Evolutionary conservation across 768 basidiomycete genomes (phyloP).

Genomic region (Gymnopilus junonius): DNA sequence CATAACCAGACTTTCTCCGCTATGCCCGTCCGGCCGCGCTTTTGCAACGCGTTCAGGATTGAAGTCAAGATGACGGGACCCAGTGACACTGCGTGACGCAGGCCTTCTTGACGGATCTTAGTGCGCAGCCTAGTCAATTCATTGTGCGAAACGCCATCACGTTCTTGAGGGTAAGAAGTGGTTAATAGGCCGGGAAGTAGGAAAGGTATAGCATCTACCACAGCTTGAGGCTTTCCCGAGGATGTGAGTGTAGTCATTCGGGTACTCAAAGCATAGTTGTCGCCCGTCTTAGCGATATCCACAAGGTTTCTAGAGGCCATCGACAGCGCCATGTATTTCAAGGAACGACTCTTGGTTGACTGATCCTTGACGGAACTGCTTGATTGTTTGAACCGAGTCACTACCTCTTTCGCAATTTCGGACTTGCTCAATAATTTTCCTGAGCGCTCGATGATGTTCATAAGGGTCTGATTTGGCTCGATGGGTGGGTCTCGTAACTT

Average conservation of each 20-base stretch:
- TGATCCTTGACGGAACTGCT: background rate
- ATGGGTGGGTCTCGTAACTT: constrained; percentile 42
- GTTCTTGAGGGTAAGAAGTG: constrained; percentile 21
- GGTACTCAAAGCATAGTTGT: constrained; percentile 53
- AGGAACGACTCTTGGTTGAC: background rate
- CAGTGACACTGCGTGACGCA: constrained; percentile 47
- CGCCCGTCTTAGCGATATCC: constrained; percentile 25
- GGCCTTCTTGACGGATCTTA: constrained; percentile 26
- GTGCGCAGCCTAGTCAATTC: background rate
- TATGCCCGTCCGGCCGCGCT: constrained; percentile 54
- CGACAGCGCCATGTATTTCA: background rate
- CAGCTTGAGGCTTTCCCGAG: constrained; percentile 48
- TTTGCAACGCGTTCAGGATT: constrained; percentile 63
- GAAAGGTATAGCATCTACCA: constrained; percentile 51
- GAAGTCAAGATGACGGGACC: constrained; percentile 66
- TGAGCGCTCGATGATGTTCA: constrained; percentile 2
- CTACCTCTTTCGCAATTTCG: background rate
- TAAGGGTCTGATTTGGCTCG: constrained; percentile 36
- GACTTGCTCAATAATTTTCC: background rate
- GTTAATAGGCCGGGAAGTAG: constrained; percentile 58
- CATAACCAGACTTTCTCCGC: constrained; percentile 70
- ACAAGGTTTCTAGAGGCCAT: background rate
- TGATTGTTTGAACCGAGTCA: background rate
- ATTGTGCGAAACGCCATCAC: background rate
- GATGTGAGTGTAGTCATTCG: constrained; percentile 57